phyloP scores from a whole-genome alignment of 169 alveolate species.

The Plasmodium gaboni region DNA sequence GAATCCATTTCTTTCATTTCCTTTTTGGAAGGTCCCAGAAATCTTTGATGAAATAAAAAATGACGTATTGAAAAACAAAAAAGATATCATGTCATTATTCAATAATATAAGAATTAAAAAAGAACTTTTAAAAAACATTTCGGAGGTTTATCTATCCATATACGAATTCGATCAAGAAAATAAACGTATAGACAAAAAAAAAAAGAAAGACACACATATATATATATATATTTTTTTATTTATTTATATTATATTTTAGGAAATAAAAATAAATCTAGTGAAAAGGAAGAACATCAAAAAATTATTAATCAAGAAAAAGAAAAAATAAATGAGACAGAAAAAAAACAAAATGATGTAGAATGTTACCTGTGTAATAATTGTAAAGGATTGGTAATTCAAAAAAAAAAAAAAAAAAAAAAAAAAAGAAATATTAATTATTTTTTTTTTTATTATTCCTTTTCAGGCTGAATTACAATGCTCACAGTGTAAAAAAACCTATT shows the following conservation, averaged over 20 bases:
- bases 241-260: slow-evolving; percentile 9
- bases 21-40: slow-evolving; percentile 45
- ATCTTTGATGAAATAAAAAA: slow-evolving; percentile 58
- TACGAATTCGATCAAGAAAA: slow-evolving; percentile 52
- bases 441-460: slow-evolving; percentile 3
- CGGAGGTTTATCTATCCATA: slow-evolving; percentile 41
- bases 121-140: slow-evolving; percentile 40
- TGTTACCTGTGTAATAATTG: slow-evolving; percentile 42
- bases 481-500: slow-evolving; percentile 58
- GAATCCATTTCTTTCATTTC: not conserved
- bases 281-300: not conserved
- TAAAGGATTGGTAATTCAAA: slow-evolving; percentile 51
- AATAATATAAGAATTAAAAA: slow-evolving; percentile 37
- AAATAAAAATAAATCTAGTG: slow-evolving; percentile 2
- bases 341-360: slow-evolving; percentile 2
- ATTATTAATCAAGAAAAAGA: not conserved
- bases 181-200: slow-evolving; percentile 1
- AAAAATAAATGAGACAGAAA: not conserved
- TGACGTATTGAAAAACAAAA: slow-evolving; percentile 50
- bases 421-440: not conserved
- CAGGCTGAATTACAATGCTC: slow-evolving; percentile 75
- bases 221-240: not conserved
- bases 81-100: slow-evolving; percentile 3
- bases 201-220: not conserved
- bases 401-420: slow-evolving; percentile 2